Evolutionary conservation across 345 rosid species (phyloP), one percentile per base, ranked within the genome.

Genomic region (Trapa incisa): DNA sequence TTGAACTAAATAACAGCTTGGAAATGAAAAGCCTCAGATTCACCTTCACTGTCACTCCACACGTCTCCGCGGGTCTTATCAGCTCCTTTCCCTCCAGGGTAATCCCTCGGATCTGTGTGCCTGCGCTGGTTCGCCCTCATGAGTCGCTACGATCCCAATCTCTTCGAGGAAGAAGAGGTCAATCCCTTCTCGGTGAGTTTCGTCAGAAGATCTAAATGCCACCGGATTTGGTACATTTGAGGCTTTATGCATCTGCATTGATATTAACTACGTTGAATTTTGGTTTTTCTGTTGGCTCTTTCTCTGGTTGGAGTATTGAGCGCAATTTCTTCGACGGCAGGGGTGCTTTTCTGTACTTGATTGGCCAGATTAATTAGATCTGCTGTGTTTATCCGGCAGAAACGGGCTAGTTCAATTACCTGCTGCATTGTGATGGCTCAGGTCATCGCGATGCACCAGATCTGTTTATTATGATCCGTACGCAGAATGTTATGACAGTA

Each of bases 131-230:
- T 39, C 50, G 70, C 48, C 48, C 78, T 65, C 66, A 90, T 91
- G 99, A 86, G 84, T 73, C 89, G 81, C 67, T 76, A 75, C 77
- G 87, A 87, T 74, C 69, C 92, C 64, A 94, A 79, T 75, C 86
- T 95, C 14, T 91, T 89, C 79, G 97, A 81, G 36, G 98, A 88
- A 39, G 97, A 90, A 37, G 91, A 87, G 61, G 85, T 85, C 72
- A 94, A 91, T 81, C 96, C 97, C 70, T 94, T 91, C 74, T 85
- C 97, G 80, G 99, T 94, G 29, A 81, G 74, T 82, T 56, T 41
- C 29, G 48, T 33, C 37, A 29, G 67, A 5, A 43, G 38, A 15
- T 35, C 38, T 41, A 36, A 8, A 9, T 2, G 14, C 11, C 63
- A 4, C 41, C 36, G 42, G 39, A 7, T 39, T n/a, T 54, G 41